phyloP scores from a whole-genome alignment of 805 yeast genomes.

The Cyberlindnera maclurae region DNA sequence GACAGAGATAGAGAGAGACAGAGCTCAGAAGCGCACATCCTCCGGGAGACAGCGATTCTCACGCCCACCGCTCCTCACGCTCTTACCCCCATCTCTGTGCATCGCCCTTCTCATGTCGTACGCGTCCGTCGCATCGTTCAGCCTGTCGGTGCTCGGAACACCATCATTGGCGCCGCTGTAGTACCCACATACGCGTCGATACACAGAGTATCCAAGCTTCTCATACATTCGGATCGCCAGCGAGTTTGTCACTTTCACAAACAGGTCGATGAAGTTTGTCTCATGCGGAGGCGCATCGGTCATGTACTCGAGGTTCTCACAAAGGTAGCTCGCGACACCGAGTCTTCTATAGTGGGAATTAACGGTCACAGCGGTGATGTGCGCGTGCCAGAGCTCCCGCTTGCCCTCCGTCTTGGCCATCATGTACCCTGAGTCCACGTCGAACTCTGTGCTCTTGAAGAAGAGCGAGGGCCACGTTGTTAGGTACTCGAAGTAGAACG shows the following conservation, averaged over 20 bases:
- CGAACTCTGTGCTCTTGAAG: slow-evolving; percentile 59
- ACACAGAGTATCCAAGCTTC: slow-evolving; percentile 78
- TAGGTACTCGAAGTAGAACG: slow-evolving; percentile 79
- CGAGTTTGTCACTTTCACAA: slow-evolving; percentile 79
- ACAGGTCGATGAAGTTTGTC: slow-evolving; percentile 82
- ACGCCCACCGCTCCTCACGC: slow-evolving; percentile 56
- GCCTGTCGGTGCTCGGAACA: slow-evolving; percentile 35
- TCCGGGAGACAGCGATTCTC: slow-evolving; percentile 55
- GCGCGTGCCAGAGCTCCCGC: slow-evolving; percentile 87
- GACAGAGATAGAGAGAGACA: too few species aligned
- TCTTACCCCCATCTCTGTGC: slow-evolving; percentile 45
- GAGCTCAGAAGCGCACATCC: slow-evolving; percentile 45
- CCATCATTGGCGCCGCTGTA: slow-evolving; percentile 54
- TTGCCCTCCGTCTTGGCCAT: slow-evolving; percentile 95
- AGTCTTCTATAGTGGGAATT: slow-evolving; percentile 75
- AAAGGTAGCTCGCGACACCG: slow-evolving; percentile 77
- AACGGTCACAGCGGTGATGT: slow-evolving; percentile 92
- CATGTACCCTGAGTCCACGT: slow-evolving; percentile 62
- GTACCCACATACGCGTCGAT: slow-evolving; percentile 82
- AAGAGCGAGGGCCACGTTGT: slow-evolving; percentile 84
- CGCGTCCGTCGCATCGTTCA: slow-evolving; percentile 73
- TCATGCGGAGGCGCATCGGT: slow-evolving; percentile 75
- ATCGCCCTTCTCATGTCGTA: slow-evolving; percentile 75
- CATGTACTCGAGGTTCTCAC: slow-evolving; percentile 62
- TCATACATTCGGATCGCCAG: slow-evolving; percentile 81